These are phyloP conservation scores for Salvia miltiorrhiza DNA, from an alignment of 257 asterid species.

Conservation along the genomic window DNA sequence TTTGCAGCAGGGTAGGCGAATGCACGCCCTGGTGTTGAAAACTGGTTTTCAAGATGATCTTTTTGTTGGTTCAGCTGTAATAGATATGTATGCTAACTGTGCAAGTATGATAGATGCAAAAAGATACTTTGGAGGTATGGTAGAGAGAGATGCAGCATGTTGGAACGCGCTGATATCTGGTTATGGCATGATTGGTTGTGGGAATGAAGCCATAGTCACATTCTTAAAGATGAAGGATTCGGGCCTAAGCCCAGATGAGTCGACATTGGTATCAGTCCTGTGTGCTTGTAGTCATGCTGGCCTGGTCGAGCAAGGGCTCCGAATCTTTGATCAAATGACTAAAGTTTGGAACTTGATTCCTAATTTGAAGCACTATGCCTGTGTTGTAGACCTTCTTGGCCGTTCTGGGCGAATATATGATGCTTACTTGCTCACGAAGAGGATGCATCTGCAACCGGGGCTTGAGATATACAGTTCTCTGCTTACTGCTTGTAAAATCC, in stretches of 20 bases:
- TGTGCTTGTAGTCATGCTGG: conserved; percentile 54
- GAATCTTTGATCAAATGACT: conserved; percentile 41
- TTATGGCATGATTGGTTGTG: conserved; percentile 46
- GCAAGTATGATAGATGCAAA: conserved; percentile 34
- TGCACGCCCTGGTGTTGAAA: conserved; percentile 45
- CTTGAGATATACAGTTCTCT: conserved; percentile 39
- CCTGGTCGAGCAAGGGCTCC: conserved; percentile 46
- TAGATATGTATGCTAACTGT: conserved; percentile 60
- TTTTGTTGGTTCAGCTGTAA: conserved; percentile 47
- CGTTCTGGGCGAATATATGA: conserved; percentile 51
- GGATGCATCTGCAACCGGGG: conserved; percentile 33
- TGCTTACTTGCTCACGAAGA: conserved; percentile 41
- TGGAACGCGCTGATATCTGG: conserved; percentile 67
- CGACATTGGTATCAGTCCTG: conserved; percentile 49
- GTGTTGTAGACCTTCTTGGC: conserved; percentile 54
- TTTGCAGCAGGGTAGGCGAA: conserved; percentile 52
- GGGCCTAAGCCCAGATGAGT: conserved; percentile 39
- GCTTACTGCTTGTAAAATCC: conserved; percentile 46
- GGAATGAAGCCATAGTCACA: conserved; percentile 36
- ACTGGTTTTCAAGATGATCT: conserved; percentile 39
- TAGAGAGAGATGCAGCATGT: conserved; percentile 45
- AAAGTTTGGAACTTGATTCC: conserved; percentile 38
- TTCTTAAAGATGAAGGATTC: conserved; percentile 34
- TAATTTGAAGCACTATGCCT: conserved; percentile 48
- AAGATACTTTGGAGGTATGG: conserved; percentile 35